Evolutionary conservation across 139 green algal species (phyloP).

Genomic region (Volvox africanus): DNA sequence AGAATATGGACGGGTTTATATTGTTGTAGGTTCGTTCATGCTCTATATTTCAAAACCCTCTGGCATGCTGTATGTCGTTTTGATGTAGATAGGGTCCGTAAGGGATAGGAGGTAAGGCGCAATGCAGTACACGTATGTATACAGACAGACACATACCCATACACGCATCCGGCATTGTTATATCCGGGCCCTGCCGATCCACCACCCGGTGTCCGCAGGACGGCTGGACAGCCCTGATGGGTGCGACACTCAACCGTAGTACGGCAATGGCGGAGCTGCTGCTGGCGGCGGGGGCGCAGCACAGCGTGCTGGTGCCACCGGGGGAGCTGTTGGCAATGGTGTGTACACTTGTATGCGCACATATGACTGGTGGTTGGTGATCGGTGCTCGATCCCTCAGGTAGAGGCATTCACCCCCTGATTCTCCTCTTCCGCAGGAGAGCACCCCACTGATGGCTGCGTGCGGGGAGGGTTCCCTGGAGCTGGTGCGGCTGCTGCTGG

Average conservation of each 20-base stretch:
- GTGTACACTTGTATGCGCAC: too few relatives aligned
- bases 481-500: slow-evolving; percentile 13
- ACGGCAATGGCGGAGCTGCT: slow-evolving; percentile 1
- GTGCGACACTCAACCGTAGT: slow-evolving; percentile 5
- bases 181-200: neutral
- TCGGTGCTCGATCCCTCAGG: too few relatives aligned
- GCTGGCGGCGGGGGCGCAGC: slow-evolving; percentile 8
- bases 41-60: too few relatives aligned
- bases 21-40: too few relatives aligned
- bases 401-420: neutral
- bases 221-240: slow-evolving; percentile 34
- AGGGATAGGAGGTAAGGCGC: too few relatives aligned
- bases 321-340: slow-evolving; percentile 15
- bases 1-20: too few relatives aligned
- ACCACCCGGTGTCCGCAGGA: neutral
- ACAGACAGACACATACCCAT: too few relatives aligned
- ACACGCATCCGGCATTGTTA: too few relatives aligned
- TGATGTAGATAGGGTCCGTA: too few relatives aligned
- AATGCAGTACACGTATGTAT: too few relatives aligned
- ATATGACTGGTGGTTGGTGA: neutral
- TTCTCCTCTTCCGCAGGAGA: neutral
- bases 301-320: neutral
- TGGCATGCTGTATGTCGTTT: too few relatives aligned
- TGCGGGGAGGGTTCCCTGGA: slow-evolving; percentile 9
- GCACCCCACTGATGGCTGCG: slow-evolving; percentile 33